Evolutionary conservation across 805 yeast genomes (phyloP), one percentile per base, ranked within the genome.

Genomic region (Zygosaccharomyces bailii): DNA sequence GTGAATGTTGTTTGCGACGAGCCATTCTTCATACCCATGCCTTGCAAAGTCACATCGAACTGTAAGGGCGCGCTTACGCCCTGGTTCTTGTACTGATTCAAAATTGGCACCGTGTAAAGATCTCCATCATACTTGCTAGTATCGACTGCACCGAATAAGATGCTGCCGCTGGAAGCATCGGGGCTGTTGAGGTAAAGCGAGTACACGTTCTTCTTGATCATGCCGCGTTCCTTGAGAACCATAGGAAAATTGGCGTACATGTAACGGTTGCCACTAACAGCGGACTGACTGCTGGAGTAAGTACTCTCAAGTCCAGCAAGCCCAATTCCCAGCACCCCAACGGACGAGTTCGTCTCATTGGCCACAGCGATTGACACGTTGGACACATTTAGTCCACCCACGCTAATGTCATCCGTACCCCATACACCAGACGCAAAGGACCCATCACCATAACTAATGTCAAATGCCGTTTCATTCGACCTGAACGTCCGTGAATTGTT

Each of bases 321-420:
- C 9, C 93, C 91, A 50, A 86, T 79, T 20, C 90, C 89, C 34
- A 86, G 63, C 20, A 86, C 91, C 44, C 95, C 91, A 36, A 65
- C 65, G 6, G 79, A 62, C 2, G 90, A 79, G 49, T 79, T 77
- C 2, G 86, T 76, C 25, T 64, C 61, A 57, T 79, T 78, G 3
- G 86, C 95, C 19, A 88, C 79, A 1, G 95, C 96, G 61, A 89
- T 75, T 4, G 87, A 78, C 23, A 84, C 66, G 46, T 71, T 67
- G 0, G 69, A 56, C 8, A 87, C 48, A 3, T 73, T 65, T 10
- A 72, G 56, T 35, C 75, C 78, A 31, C 79, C 82, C 49, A 89
- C 56, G 2, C 53, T 48, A 4, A 89, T 71, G 27, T 69, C 66
- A 56, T 89, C 96, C 35, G 70, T 65, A 41, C 72, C 73, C 71